Conservation (phyloP, 768 basidiomycete genomes). For the Xanthoconium stramineum region DNA sequence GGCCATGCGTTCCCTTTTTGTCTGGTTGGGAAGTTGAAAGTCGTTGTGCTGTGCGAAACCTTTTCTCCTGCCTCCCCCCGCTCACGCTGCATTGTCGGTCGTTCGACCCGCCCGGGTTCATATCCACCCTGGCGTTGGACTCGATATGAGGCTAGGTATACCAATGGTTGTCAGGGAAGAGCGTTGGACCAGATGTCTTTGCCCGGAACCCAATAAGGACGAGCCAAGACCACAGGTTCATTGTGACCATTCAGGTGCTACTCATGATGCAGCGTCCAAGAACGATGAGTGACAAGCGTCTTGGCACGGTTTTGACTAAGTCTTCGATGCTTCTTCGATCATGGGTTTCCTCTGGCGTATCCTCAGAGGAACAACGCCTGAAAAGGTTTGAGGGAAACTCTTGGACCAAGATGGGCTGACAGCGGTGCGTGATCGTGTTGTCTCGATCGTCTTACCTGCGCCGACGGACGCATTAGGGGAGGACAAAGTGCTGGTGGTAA, state of each 20-base stretch:
- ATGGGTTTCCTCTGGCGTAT: not conserved
- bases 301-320: not conserved
- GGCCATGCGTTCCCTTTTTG: constrained; percentile 17
- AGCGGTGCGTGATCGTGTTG: constrained; percentile 4
- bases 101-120: not conserved
- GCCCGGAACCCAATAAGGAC: not conserved
- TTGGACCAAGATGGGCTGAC: not conserved
- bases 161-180: not conserved
- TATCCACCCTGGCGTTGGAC: no score
- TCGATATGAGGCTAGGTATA: no score
- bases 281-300: not conserved
- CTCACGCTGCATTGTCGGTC: not conserved
- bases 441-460: not conserved
- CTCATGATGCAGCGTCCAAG: no score
- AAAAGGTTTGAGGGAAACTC: not conserved
- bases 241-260: not conserved
- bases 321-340: not conserved
- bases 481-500: not conserved
- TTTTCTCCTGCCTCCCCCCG: constrained; percentile 1
- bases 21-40: not conserved
- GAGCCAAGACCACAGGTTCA: not conserved
- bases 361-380: constrained; percentile 2
- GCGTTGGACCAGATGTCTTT: not conserved
- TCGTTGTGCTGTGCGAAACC: constrained; percentile 8
- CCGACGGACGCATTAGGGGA: not conserved